Percentiles rank a stretch among this genome's conserved stretches.
phyloP scores from a whole-genome alignment of 352 stramenopile genomes.

The Pelagophyceae sp. region DNA sequence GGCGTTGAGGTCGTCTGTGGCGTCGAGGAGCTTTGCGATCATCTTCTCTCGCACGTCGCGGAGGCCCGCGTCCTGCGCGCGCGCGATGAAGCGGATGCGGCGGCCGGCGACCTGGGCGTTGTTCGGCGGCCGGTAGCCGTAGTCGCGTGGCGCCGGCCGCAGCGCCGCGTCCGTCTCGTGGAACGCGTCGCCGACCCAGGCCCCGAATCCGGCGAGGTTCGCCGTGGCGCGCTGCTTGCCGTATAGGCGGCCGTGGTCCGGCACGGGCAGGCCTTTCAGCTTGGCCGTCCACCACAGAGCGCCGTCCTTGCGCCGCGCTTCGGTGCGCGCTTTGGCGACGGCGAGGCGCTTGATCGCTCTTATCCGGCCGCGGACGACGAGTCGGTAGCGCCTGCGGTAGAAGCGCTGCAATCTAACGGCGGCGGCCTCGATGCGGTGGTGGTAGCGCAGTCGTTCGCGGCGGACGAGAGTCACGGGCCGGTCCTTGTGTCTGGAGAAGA shows the following conservation, averaged over 20 bases:
- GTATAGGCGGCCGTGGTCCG: neutral
- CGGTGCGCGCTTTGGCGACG: too few relatives aligned
- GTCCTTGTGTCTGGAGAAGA: constrained; percentile 35
- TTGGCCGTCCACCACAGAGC: neutral
- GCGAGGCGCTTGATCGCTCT: neutral
- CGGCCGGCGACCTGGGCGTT: neutral
- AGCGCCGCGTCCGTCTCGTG: neutral
- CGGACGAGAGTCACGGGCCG: constrained; percentile 27
- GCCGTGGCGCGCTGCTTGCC: neutral
- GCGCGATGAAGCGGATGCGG: neutral
- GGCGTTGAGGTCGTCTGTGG: neutral
- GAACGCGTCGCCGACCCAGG: neutral
- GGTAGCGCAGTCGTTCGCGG: constrained; percentile 33
- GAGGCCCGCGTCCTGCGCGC: neutral
- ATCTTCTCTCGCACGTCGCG: neutral
- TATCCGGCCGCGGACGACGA: neutral
- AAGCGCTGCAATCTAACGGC: neutral
- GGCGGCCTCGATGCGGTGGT: constrained; percentile 28
- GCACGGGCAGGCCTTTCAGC: neutral
- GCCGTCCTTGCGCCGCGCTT: neutral
- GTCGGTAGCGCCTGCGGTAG: neutral
- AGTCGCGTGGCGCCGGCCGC: neutral
- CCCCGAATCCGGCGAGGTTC: neutral
- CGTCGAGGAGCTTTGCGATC: neutral
- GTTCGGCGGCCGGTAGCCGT: neutral